Conservation (phyloP, 2,329 filamentous ascomycete species). For the Aureobasidium lini region DNA sequence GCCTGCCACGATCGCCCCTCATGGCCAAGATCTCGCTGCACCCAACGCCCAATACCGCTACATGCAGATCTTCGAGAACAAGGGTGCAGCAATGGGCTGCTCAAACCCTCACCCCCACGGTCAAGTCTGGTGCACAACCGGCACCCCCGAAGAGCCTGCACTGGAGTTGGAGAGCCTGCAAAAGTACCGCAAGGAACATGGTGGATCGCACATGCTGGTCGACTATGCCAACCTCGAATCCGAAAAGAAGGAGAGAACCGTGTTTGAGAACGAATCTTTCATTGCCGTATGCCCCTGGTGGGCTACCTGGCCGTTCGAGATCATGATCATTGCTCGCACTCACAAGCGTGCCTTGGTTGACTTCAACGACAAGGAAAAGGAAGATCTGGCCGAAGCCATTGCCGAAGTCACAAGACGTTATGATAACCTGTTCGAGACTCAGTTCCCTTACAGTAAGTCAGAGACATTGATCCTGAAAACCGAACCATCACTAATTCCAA, state of each 20-base stretch:
- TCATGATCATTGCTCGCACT: conserved; percentile 76
- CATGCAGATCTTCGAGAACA: conserved; percentile 99
- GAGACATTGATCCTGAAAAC: neutral
- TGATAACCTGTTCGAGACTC: conserved; percentile 94
- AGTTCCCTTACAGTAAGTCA: conserved; percentile 79
- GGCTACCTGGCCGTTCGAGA: conserved; percentile 96
- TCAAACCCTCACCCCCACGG: conserved; percentile 97
- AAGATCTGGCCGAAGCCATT: conserved; percentile 72
- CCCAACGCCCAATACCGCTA: conserved; percentile 78
- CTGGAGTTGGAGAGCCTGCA: conserved; percentile 71
- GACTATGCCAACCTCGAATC: conserved; percentile 84
- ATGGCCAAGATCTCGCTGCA: conserved; percentile 35
- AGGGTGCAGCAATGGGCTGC: conserved; percentile 95
- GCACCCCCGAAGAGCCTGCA: conserved; percentile 78
- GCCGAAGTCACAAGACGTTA: conserved; percentile 85
- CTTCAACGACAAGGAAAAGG: conserved; percentile 61
- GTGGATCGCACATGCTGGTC: conserved; percentile 66
- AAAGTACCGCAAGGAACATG: conserved; percentile 67
- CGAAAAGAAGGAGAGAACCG: conserved; percentile 72
- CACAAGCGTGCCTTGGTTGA: conserved; percentile 83
- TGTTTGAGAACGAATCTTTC: conserved; percentile 82
- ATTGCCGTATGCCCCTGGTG: conserved; percentile 93
- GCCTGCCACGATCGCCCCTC: conserved; percentile 40
- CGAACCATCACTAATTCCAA: neutral
- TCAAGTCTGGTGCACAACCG: conserved; percentile 91